These are phyloP conservation scores for Saksenaea vasiformis DNA, from an alignment of 371 early-diverging fungal species.

Conservation along the genomic window DNA sequence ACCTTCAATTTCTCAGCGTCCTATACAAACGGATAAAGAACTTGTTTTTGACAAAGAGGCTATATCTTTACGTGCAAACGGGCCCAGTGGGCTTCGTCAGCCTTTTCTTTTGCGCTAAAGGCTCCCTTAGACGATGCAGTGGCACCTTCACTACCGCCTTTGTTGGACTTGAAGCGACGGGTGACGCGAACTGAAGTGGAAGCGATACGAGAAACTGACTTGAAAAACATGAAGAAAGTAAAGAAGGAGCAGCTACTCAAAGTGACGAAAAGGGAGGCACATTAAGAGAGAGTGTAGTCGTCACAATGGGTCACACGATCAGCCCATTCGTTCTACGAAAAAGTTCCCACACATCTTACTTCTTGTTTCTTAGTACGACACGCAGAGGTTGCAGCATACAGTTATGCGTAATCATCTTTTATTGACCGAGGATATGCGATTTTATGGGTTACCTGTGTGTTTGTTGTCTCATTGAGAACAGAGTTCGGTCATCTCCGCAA, in stretches of 20 bases:
- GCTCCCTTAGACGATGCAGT: slow-evolving; percentile 11
- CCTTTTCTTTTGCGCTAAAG: slow-evolving; percentile 27
- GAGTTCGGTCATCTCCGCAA: no score
- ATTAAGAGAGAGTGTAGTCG: no score
- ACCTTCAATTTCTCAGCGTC: not conserved
- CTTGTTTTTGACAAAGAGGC: not conserved
- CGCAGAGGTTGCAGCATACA: no score
- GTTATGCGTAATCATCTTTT: no score
- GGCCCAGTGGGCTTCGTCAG: slow-evolving; percentile 29
- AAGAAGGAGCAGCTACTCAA: not conserved
- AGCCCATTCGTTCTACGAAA: no score
- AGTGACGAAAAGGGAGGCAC: no score
- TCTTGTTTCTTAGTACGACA: no score
- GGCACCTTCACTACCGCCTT: slow-evolving; percentile 19
- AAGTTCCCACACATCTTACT: no score
- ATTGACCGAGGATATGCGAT: no score
- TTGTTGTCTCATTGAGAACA: no score
- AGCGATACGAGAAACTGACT: not conserved
- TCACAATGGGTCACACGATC: no score
- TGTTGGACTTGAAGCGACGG: slow-evolving; percentile 10
- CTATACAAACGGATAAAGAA: not conserved
- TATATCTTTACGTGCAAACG: slow-evolving; percentile 19
- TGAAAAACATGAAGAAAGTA: not conserved
- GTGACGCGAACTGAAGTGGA: slow-evolving; percentile 3
- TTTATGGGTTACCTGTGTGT: no score